Evolutionary conservation across 306 rosid genomes (phyloP), one percentile per base, ranked within the genome.

Genomic region (Carpinus fangiana): DNA sequence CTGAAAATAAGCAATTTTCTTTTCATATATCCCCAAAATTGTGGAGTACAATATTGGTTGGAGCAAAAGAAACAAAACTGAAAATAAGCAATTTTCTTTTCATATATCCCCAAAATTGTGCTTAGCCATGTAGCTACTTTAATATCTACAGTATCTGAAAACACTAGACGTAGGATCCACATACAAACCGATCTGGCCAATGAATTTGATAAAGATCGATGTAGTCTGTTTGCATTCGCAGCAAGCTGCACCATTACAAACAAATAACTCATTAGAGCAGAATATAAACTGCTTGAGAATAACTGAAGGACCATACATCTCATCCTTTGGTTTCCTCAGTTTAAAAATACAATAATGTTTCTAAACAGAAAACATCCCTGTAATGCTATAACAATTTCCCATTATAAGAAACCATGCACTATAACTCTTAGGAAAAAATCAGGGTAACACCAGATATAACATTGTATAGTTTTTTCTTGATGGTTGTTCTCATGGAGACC

Each of bases 121-220:
- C 51, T 18, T 4, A 79, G 56, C 48, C 31, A n/a, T 18, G 26
- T 5, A 77, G n/a, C 67, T n/a, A 26, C 38, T 77, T 41, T 46
- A 46, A 79, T 16, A 52, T 21, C 43, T 79, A 79, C 47, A 83
- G 26, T 13, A 45, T 43, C 38, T 17, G 41, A 74, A 67, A 78
- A 67, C 18, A 9, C 4, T 28, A 18, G 73, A 86, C 47, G 26
- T 43, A 50, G 80, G 43, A 64, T 84, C 77, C 62, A 82, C 88
- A 72, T 83, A 92, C 95, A 89, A 90, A 94, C 97, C 98, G 97
- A 85, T 94, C 98, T 83, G 98, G 98, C 96, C 97, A 92, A 77
- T 92, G 97, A 83, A 92, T 88, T 82, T 90, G 98, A 85, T 88
- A 94, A 83, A 94, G 94, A 88, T 94, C 97, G 70, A 94, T 90